phyloP scores from a whole-genome alignment of 192 early-diverging fungal species.

The Linderina pennispora region DNA sequence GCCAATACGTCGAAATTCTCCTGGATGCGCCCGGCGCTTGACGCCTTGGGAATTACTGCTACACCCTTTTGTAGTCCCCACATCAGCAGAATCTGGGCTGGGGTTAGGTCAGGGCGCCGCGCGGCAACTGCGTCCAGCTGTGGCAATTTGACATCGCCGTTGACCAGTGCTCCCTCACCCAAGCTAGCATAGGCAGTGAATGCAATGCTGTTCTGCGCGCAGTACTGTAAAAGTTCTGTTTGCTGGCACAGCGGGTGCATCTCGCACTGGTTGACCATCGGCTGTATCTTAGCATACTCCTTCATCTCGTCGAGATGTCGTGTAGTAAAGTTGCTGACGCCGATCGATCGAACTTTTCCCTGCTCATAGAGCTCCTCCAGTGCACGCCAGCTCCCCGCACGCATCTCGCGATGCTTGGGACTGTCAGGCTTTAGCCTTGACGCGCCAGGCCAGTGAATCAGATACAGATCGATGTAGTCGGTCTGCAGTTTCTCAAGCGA shows the following conservation, averaged over 20 bases:
- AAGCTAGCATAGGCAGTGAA: slow-evolving; percentile 69
- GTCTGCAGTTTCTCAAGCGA: slow-evolving; percentile 55
- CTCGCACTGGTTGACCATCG: slow-evolving; percentile 69
- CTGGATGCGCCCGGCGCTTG: slow-evolving; percentile 8
- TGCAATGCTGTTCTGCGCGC: slow-evolving; percentile 49
- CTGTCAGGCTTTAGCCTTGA: slow-evolving; percentile 33
- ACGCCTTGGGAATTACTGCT: slow-evolving; percentile 66
- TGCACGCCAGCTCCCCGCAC: slow-evolving; percentile 55
- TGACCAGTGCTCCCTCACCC: slow-evolving; percentile 49
- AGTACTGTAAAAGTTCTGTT: slow-evolving; percentile 51
- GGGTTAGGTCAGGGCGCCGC: slow-evolving; percentile 18
- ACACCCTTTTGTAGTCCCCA: slow-evolving; percentile 62
- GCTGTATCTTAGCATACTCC: slow-evolving; percentile 48
- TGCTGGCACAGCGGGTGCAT: slow-evolving; percentile 60
- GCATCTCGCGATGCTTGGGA: slow-evolving; percentile 41
- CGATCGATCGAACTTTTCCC: slow-evolving; percentile 58
- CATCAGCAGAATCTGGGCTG: slow-evolving; percentile 52
- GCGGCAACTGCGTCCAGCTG: slow-evolving; percentile 15
- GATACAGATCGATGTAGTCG: slow-evolving; percentile 67
- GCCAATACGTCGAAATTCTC: slow-evolving; percentile 14
- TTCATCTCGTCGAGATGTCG: slow-evolving; percentile 54
- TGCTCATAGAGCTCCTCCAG: slow-evolving; percentile 56
- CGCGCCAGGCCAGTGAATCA: slow-evolving; percentile 74
- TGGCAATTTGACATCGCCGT: slow-evolving; percentile 8
- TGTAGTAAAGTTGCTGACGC: slow-evolving; percentile 66